phyloP scores from a whole-genome alignment of 208 protist genomes.

The Leishmania arabica region DNA sequence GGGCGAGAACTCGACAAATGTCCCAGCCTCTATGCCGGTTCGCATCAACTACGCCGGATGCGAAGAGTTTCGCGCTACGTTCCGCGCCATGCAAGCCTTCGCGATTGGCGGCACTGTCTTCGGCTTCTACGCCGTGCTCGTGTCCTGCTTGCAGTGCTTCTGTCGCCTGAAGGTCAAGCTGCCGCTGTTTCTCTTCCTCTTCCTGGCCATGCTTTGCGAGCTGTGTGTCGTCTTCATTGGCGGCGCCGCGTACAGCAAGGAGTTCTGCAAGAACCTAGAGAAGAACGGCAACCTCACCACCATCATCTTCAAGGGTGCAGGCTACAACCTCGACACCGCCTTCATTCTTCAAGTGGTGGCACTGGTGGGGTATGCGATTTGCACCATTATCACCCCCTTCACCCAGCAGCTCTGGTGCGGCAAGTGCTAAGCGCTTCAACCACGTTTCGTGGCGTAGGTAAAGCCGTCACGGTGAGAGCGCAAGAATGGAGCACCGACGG shows the following conservation, averaged over 20 bases:
- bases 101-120: conserved; percentile 46
- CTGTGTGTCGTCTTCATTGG: conserved; percentile 36
- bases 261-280: conserved; percentile 34
- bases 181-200: conserved; percentile 46
- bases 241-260: conserved; percentile 30
- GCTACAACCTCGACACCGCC: conserved; percentile 40
- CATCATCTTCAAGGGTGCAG: conserved; percentile 45
- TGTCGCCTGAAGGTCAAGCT: conserved; percentile 55
- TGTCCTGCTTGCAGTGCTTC: conserved; percentile 43
- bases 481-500: too few species aligned
- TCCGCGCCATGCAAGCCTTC: conserved; percentile 49
- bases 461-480: not conserved
- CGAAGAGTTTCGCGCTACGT: conserved; percentile 32
- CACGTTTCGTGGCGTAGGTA: too few species aligned
- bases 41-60: conserved; percentile 59
- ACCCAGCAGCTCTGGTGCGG: conserved; percentile 59
- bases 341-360: conserved; percentile 54
- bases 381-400: conserved; percentile 47
- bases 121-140: conserved; percentile 48
- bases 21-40: conserved; percentile 21
- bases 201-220: conserved; percentile 41
- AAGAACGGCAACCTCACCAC: conserved; percentile 32
- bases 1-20: conserved; percentile 14
- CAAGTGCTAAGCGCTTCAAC: conserved; percentile 27
- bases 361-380: conserved; percentile 30